Evolutionary conservation across 306 rosid genomes (phyloP).

Genomic region (Hippophae rhamnoides): DNA sequence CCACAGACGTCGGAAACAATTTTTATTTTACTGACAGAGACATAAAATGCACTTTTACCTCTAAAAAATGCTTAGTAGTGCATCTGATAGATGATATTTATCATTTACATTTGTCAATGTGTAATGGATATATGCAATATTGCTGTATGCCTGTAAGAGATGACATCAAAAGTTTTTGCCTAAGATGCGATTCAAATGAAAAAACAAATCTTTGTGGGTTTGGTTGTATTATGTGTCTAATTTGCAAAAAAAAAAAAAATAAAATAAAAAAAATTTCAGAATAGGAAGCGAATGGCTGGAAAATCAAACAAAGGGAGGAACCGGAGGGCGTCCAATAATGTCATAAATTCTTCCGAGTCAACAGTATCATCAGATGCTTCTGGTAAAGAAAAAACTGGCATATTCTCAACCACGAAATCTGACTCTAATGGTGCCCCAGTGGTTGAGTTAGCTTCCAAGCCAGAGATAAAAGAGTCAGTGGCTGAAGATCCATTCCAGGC

Average conservation of each 20-base stretch:
- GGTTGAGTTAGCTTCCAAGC: conserved; percentile 27
- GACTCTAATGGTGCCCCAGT: conserved; percentile 35
- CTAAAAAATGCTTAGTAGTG: too few relatives aligned
- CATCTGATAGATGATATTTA: too few relatives aligned
- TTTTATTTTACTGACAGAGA: too few relatives aligned
- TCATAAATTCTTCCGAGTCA: conserved; percentile 11
- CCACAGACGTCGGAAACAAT: too few relatives aligned
- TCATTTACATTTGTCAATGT: too few relatives aligned
- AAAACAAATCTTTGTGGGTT: background rate
- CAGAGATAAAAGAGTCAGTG: conserved; percentile 42
- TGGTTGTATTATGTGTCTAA: background rate
- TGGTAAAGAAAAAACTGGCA: conserved; percentile 17
- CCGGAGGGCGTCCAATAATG: conserved; percentile 38
- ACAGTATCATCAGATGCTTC: conserved; percentile 29
- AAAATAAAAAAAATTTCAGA: conserved; percentile 16
- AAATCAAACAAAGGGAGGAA: conserved; percentile 68
- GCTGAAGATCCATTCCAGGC: conserved; percentile 27
- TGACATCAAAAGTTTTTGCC: too few relatives aligned
- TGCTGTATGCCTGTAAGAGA: too few relatives aligned
- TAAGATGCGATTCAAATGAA: too few relatives aligned
- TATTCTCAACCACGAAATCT: conserved; percentile 24
- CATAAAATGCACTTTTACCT: too few relatives aligned
- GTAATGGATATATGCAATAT: too few relatives aligned
- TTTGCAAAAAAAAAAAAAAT: background rate
- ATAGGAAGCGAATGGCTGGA: conserved; percentile 65